These are phyloP conservation scores for Leishmania lainsoni DNA, from an alignment of 208 protist species.

Conservation along the genomic window DNA sequence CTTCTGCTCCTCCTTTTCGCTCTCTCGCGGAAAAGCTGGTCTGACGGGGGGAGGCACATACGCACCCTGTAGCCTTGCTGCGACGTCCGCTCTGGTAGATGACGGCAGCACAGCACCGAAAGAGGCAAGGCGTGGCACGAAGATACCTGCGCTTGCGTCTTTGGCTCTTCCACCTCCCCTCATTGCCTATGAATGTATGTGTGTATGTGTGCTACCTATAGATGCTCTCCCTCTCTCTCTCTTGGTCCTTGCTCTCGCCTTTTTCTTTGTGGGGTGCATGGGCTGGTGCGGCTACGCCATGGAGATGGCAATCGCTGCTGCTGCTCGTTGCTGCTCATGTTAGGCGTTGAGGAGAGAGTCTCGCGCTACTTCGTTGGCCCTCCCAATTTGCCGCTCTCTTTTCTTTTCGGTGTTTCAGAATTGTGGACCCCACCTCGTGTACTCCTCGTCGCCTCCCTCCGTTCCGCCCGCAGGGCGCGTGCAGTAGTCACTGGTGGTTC, in stretches of 20 bases:
- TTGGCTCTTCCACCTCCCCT: not conserved
- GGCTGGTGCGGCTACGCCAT: not conserved
- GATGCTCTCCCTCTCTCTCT: not conserved
- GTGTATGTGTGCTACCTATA: not conserved
- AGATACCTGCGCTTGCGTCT: not conserved
- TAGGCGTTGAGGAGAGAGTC: not conserved
- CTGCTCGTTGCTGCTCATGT: not conserved
- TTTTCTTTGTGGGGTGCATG: not conserved
- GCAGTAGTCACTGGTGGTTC: not conserved
- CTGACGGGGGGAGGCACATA: not conserved
- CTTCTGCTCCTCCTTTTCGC: too few species aligned
- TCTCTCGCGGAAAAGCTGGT: too few species aligned
- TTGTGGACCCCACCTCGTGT: not conserved
- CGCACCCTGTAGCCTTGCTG: not conserved
- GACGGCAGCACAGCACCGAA: not conserved
- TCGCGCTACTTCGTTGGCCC: not conserved
- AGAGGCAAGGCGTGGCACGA: not conserved
- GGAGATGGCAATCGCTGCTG: not conserved
- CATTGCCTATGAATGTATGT: not conserved
- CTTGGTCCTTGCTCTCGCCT: not conserved
- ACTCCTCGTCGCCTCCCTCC: not conserved
- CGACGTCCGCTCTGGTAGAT: not conserved
- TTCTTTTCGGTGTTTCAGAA: not conserved
- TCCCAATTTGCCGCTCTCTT: not conserved
- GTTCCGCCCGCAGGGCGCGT: not conserved